A percentile compares a stretch with the other conserved stretches of the same genome.
These are phyloP conservation scores for Termitomyces sp. DNA, from an alignment of 1,284 basidiomycete species.

Conservation along the genomic window DNA sequence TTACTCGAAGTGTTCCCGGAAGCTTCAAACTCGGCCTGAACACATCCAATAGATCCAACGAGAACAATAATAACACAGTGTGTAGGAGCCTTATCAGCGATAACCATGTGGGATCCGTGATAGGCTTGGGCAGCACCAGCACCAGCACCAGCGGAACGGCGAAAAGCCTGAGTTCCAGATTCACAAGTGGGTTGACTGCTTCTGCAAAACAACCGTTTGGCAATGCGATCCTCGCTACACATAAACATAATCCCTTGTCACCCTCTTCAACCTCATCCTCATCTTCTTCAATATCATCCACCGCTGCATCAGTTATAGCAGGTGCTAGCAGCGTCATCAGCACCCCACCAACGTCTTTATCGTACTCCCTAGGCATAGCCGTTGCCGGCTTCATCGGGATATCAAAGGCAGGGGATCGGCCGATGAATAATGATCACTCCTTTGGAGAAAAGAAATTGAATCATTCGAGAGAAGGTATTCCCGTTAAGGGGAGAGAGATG, in stretches of 20 bases:
- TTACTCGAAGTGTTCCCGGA: constrained; percentile 25
- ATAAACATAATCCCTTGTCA: constrained; percentile 23
- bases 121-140: constrained; percentile 18
- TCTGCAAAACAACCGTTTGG: constrained; percentile 25
- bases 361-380: constrained; percentile 39
- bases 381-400: constrained; percentile 36
- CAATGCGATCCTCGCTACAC: constrained; percentile 14
- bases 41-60: constrained; percentile 24
- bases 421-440: background rate
- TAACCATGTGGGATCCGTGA: constrained; percentile 28
- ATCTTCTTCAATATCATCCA: constrained; percentile 44
- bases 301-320: constrained; percentile 31
- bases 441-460: constrained; percentile 7
- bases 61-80: constrained; percentile 34
- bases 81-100: constrained; percentile 37
- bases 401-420: constrained; percentile 25
- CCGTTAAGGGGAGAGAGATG: constrained; percentile 24
- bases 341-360: constrained; percentile 54
- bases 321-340: constrained; percentile 42
- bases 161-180: constrained; percentile 33
- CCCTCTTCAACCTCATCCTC: constrained; percentile 44
- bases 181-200: constrained; percentile 32
- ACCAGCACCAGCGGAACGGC: constrained; percentile 24
- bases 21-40: constrained; percentile 28
- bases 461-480: constrained; percentile 22